Evolutionary conservation across 345 rosid species (phyloP).

Genomic region (Citrus glauca): DNA sequence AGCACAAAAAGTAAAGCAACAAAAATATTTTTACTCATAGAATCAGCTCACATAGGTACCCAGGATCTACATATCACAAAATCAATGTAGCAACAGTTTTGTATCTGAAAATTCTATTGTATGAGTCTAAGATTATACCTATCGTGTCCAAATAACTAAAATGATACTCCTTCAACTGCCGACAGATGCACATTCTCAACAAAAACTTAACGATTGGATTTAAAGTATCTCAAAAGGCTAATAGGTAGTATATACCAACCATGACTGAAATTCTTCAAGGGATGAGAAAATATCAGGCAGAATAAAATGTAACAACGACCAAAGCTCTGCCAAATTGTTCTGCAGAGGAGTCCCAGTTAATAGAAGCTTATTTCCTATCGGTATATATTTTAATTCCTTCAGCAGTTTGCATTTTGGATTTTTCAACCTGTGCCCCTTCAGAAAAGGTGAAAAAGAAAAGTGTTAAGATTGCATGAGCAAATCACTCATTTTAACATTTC

Average conservation of each 20-base stretch:
- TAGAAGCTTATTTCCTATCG: constrained; percentile 73
- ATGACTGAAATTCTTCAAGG: constrained; percentile 92
- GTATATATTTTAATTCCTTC: constrained; percentile 54
- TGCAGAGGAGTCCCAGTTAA: constrained; percentile 96
- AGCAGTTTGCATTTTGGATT: constrained; percentile 78
- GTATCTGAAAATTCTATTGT: background rate
- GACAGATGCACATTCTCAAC: background rate
- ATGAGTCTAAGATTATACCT: background rate
- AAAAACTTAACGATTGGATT: background rate
- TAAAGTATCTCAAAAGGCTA: background rate
- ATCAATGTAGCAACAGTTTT: background rate
- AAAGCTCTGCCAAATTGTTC: constrained; percentile 91
- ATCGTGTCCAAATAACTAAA: background rate
- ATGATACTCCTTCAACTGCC: background rate
- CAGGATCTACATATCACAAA: background rate
- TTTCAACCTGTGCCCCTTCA: constrained; percentile 93
- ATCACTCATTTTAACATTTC: background rate
- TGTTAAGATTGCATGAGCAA: constrained; percentile 7
- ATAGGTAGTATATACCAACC: constrained; percentile 37
- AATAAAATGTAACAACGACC: constrained; percentile 94
- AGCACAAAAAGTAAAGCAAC: background rate
- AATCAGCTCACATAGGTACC: background rate
- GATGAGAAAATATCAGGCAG: constrained; percentile 92
- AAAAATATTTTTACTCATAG: background rate
- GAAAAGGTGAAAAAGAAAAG: background rate